Conservation (phyloP, 257 asterid genomes). For the Nicotiana tabacum region DNA sequence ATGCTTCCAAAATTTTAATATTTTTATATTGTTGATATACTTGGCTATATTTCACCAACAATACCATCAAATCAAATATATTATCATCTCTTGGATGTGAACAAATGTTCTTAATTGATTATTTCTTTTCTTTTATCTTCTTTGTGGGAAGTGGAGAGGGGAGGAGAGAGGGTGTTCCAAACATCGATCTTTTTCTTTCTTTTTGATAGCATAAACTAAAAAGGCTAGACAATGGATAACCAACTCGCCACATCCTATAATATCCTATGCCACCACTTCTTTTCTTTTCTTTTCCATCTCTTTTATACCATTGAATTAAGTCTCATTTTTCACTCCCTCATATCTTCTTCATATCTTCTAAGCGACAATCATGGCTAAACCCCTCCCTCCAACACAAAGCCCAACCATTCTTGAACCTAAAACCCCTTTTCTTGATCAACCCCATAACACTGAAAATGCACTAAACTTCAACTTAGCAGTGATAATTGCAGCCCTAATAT, state of each 20-base stretch:
- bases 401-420: conserved; percentile 4
- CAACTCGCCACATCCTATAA: conserved; percentile 5
- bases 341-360: background rate
- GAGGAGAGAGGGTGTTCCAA: background rate
- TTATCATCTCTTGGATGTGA: background rate
- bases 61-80: background rate
- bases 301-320: background rate
- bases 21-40: background rate
- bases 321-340: background rate
- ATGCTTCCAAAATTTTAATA: background rate
- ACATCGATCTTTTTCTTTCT: background rate
- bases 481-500: conserved; percentile 26
- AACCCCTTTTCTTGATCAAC: conserved; percentile 5
- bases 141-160: background rate
- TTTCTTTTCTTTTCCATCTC: background rate
- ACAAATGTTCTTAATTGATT: background rate
- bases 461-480: conserved; percentile 18
- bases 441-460: background rate
- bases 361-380: conserved; percentile 6
- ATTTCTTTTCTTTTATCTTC: background rate
- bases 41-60: background rate
- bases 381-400: conserved; percentile 18
- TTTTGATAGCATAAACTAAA: background rate
- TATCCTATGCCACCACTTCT: background rate
- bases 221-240: background rate